phyloP scores from a whole-genome alignment of 2,329 filamentous ascomycete species.

The Pestalotiopsis sp. region DNA sequence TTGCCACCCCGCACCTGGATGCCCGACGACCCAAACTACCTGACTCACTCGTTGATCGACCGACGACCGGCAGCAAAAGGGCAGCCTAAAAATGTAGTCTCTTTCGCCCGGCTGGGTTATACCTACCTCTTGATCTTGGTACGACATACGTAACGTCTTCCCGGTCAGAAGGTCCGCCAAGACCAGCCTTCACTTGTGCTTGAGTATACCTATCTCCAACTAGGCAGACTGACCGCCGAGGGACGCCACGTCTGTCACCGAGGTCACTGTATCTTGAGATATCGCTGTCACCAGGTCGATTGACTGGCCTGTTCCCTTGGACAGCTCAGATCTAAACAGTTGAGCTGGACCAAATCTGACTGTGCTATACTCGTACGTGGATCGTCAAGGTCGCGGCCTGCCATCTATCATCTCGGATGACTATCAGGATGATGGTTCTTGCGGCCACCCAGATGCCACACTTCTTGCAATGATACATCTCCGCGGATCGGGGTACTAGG shows the following conservation, averaged over 20 bases:
- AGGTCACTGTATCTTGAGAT: not conserved
- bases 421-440: too few species aligned
- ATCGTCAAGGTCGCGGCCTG: too few species aligned
- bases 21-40: not conserved
- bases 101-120: not conserved
- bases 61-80: not conserved
- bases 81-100: not conserved
- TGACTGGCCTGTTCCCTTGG: not conserved
- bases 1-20: not conserved
- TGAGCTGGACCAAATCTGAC: too few species aligned
- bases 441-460: too few species aligned
- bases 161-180: not conserved
- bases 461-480: too few species aligned
- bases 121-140: not conserved
- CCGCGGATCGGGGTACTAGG: too few species aligned
- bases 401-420: too few species aligned
- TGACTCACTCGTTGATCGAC: not conserved
- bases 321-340: too few species aligned
- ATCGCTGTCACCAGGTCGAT: not conserved
- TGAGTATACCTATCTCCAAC: not conserved
- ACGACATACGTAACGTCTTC: not conserved
- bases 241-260: not conserved
- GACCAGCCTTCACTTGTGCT: not conserved
- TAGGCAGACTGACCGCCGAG: not conserved
- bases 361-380: too few species aligned